phyloP scores from a whole-genome alignment of 768 basidiomycete species.

The Lactarius evosmus region DNA sequence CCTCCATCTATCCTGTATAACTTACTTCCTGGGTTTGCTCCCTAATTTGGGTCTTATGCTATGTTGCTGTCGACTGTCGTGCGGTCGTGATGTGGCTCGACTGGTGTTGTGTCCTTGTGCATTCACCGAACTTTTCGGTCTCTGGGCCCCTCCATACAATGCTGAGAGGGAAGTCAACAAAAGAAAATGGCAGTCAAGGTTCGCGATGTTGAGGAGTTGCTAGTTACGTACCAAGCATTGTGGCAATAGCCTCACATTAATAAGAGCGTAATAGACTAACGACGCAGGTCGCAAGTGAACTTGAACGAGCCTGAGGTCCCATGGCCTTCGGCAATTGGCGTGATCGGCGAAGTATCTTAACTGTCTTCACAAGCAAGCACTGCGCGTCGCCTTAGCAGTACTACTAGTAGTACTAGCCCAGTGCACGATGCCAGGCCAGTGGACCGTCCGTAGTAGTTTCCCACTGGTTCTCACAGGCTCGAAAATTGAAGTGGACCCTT shows the following conservation, averaged over 20 bases:
- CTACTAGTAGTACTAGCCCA: too few species aligned
- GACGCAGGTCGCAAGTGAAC: too few species aligned
- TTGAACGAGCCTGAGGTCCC: too few species aligned
- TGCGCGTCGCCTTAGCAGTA: too few species aligned
- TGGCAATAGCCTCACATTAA: neutral
- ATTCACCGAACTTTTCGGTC: neutral
- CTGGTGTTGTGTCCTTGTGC: neutral
- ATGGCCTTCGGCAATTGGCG: neutral
- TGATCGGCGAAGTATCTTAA: neutral
- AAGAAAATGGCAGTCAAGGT: neutral
- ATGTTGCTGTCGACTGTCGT: neutral
- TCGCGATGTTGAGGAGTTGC: neutral
- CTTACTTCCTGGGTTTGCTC: neutral
- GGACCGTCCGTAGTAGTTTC: neutral
- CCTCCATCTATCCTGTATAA: too few species aligned
- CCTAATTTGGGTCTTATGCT: neutral
- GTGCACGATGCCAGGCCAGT: neutral
- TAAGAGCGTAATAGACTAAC: neutral
- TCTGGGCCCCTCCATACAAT: neutral
- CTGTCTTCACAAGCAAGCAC: too few species aligned
- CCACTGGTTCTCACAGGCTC: neutral
- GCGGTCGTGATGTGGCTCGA: too few species aligned
- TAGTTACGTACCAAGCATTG: too few species aligned
- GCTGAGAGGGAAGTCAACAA: neutral
- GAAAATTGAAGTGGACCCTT: neutral